Evolutionary conservation across 495 filamentous ascomycete genomes (phyloP).

Genomic region (Parathielavia hyrcaniae): DNA sequence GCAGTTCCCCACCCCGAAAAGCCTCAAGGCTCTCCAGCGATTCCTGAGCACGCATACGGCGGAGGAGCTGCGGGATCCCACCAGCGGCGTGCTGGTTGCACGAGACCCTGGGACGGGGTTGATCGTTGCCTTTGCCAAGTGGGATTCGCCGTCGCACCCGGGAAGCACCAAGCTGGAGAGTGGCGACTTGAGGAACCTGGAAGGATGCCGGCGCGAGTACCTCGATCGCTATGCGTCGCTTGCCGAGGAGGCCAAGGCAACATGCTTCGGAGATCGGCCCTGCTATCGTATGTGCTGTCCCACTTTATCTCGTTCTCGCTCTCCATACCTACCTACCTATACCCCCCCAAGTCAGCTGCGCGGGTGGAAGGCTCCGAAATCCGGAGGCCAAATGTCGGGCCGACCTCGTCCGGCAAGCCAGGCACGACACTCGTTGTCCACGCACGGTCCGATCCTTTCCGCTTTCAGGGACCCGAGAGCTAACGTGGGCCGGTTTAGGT

Average conservation of each 20-base stretch:
- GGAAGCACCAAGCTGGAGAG: slow-evolving; percentile 24
- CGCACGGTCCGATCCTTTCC: not conserved
- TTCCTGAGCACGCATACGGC: slow-evolving; percentile 29
- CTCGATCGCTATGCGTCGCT: slow-evolving; percentile 32
- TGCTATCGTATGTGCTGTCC: slow-evolving; percentile 27
- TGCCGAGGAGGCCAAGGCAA: slow-evolving; percentile 31
- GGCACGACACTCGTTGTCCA: not conserved
- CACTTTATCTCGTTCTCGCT: not conserved
- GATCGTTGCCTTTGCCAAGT: slow-evolving; percentile 38
- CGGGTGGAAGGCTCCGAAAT: not conserved
- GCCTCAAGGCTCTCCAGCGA: slow-evolving; percentile 20
- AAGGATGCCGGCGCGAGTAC: slow-evolving; percentile 25
- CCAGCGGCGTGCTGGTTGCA: slow-evolving; percentile 31
- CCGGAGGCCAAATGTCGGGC: not conserved
- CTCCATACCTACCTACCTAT: not conserved
- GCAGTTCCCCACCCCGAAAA: slow-evolving; percentile 38
- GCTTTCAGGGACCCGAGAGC: not conserved
- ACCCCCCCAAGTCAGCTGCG: too few relatives aligned
- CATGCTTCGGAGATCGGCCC: slow-evolving; percentile 22
- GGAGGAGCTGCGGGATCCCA: slow-evolving; percentile 17
- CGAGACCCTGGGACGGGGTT: slow-evolving; percentile 23
- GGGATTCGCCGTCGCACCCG: slow-evolving; percentile 30
- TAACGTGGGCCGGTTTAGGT: slow-evolving; percentile 2
- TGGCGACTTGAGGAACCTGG: slow-evolving; percentile 11
- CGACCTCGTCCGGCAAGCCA: too few relatives aligned